Evolutionary conservation across 2,329 filamentous ascomycete genomes (phyloP).

Genomic region (Chalaropsis thielavioides): DNA sequence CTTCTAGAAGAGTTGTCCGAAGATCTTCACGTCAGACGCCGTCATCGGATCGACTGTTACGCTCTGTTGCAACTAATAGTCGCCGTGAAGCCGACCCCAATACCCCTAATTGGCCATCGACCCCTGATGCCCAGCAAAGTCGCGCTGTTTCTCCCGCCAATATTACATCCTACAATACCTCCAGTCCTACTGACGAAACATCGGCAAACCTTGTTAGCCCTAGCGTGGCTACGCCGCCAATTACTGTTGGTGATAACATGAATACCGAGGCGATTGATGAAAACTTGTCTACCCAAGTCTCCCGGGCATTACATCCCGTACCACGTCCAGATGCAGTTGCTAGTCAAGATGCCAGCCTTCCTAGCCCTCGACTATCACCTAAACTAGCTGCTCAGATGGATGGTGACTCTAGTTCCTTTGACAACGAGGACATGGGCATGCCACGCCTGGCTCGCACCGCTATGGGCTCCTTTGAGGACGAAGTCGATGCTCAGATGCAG

Average conservation of each 20-base stretch:
- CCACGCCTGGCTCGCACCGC: conserved; percentile 10
- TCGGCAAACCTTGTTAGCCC: conserved; percentile 46
- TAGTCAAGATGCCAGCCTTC: conserved; percentile 75
- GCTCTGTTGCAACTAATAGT: conserved; percentile 2
- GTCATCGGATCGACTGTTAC: conserved; percentile 10
- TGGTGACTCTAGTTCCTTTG: conserved; percentile 33
- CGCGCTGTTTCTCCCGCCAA: conserved; percentile 7
- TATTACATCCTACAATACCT: conserved; percentile 30
- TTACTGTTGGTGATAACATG: conserved; percentile 30
- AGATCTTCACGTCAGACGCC: conserved; percentile 8
- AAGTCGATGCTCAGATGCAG: conserved; percentile 8
- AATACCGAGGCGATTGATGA: conserved; percentile 46
- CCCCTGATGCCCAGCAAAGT: conserved; percentile 3
- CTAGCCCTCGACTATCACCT: conserved; percentile 86
- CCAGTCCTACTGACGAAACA: conserved; percentile 40
- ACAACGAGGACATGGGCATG: conserved; percentile 29
- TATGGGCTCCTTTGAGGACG: conserved; percentile 4
- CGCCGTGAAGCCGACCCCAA: conserved; percentile 3
- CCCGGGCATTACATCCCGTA: not conserved
- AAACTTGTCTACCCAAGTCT: conserved; percentile 27
- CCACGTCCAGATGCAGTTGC: conserved; percentile 5
- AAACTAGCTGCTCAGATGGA: conserved; percentile 54
- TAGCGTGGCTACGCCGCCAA: conserved; percentile 58
- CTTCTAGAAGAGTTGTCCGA: not conserved
- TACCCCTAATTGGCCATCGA: conserved; percentile 9